These are phyloP conservation scores for Xylaria scruposa DNA, from an alignment of 495 filamentous ascomycete genomes.

Conservation along the genomic window DNA sequence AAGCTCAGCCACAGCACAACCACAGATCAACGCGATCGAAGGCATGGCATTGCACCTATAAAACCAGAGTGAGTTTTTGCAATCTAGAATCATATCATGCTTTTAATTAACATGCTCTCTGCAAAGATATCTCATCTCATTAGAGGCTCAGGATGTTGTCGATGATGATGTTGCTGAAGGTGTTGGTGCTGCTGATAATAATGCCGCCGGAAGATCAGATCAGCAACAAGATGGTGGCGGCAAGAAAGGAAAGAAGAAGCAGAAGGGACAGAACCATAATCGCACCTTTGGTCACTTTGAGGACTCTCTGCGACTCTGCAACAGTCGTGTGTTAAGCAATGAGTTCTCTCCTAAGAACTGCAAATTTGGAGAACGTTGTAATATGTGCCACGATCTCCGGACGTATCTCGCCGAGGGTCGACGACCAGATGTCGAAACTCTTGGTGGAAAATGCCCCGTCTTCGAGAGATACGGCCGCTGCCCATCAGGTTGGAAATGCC, in stretches of 20 bases:
- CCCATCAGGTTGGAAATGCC: constrained; percentile 87
- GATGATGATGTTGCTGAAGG: constrained; percentile 79
- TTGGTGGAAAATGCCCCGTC: constrained; percentile 78
- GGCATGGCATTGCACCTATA: constrained; percentile 77
- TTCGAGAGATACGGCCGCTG: constrained; percentile 80
- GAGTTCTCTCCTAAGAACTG: constrained; percentile 81
- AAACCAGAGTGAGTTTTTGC: constrained; percentile 76
- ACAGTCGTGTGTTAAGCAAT: constrained; percentile 64
- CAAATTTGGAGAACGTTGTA: constrained; percentile 77
- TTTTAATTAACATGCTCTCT: constrained; percentile 31
- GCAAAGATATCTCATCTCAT: constrained; percentile 64
- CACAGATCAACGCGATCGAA: constrained; percentile 48
- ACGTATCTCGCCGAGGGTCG: constrained; percentile 85
- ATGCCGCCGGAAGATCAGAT: constrained; percentile 43
- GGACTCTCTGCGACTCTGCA: constrained; percentile 81
- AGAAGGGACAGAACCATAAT: constrained; percentile 84
- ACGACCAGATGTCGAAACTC: constrained; percentile 75
- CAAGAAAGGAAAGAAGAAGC: constrained; percentile 67
- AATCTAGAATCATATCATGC: background rate
- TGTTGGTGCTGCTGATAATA: constrained; percentile 51
- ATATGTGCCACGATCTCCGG: constrained; percentile 79
- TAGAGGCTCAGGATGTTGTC: constrained; percentile 37
- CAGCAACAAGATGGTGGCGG: constrained; percentile 41
- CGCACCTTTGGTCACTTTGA: constrained; percentile 82
- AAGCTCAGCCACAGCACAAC: constrained; percentile 38